Conservation (phyloP, 2,329 filamentous ascomycete genomes). For the Xylariaceae sp. region DNA sequence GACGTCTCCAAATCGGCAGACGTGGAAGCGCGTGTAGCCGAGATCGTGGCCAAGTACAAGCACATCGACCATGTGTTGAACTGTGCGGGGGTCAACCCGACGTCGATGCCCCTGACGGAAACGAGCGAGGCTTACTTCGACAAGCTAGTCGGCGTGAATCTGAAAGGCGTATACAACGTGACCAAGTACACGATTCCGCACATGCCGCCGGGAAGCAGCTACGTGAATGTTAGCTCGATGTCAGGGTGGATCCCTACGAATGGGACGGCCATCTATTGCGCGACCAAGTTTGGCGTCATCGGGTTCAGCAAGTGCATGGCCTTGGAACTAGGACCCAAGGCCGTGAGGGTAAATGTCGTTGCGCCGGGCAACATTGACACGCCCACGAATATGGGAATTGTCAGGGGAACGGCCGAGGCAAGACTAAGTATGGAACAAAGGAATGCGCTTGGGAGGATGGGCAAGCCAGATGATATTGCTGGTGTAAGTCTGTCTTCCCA, state of each 20-base stretch:
- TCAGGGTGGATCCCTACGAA: constrained; percentile 33
- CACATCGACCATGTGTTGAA: constrained; percentile 43
- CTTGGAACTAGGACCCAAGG: constrained; percentile 43
- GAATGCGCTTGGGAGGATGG: constrained; percentile 32
- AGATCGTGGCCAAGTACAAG: constrained; percentile 27
- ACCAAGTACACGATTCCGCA: constrained; percentile 46
- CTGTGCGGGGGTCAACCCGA: constrained; percentile 52
- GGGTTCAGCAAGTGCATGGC: constrained; percentile 47
- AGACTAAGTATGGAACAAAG: constrained; percentile 35
- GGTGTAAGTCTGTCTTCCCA: constrained; percentile 21
- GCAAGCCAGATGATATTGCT: constrained; percentile 33
- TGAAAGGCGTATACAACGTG: constrained; percentile 49
- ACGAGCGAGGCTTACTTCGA: constrained; percentile 51
- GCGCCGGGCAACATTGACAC: constrained; percentile 35
- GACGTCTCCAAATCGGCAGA: constrained; percentile 19
- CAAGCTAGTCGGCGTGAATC: constrained; percentile 47
- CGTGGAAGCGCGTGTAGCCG: constrained; percentile 17
- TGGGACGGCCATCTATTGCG: constrained; percentile 39
- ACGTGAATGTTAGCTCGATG: constrained; percentile 45
- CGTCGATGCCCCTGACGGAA: constrained; percentile 41
- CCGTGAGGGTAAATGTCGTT: constrained; percentile 42
- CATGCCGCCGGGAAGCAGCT: constrained; percentile 35
- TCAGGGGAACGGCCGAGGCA: constrained; percentile 45
- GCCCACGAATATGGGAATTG: constrained; percentile 45
- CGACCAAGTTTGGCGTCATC: constrained; percentile 46